phyloP scores from a whole-genome alignment of 1,139 yeast species.

The Pichia terricola region DNA sequence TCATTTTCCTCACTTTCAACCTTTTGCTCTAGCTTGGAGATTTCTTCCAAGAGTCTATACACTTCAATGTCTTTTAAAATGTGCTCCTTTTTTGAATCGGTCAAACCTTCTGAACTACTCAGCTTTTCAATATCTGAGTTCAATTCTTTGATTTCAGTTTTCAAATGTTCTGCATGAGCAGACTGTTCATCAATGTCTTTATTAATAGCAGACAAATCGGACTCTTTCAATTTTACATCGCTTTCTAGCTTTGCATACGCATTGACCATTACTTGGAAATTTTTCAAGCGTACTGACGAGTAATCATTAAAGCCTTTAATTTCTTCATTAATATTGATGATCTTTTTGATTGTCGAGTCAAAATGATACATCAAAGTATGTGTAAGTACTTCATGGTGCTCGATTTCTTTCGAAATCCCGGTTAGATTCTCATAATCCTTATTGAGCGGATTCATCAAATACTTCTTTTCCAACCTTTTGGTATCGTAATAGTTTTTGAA shows the following conservation, averaged over 20 bases:
- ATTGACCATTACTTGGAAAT: conserved; percentile 14
- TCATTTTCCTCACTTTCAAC: conserved; percentile 39
- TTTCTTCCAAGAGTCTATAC: conserved; percentile 30
- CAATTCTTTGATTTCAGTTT: conserved; percentile 17
- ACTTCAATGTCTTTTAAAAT: conserved; percentile 28
- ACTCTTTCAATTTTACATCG: conserved; percentile 5
- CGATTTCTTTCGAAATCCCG: conserved; percentile 42
- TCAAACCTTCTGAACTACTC: background rate
- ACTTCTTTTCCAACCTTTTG: conserved; percentile 61
- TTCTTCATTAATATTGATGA: conserved; percentile 24
- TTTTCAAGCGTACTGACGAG: conserved; percentile 23
- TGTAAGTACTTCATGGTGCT: conserved; percentile 30
- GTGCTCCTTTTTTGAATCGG: conserved; percentile 16
- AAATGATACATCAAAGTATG: conserved; percentile 39
- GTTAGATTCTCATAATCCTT: conserved; percentile 43
- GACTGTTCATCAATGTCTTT: conserved; percentile 12
- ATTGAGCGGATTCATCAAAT: conserved; percentile 56
- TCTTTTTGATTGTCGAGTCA: conserved; percentile 21
- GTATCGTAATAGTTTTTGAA: conserved; percentile 42
- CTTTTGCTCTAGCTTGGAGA: conserved; percentile 33
- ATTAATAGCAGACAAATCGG: conserved; percentile 10
- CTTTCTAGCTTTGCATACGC: conserved; percentile 17
- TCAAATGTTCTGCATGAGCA: conserved; percentile 20
- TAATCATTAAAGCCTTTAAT: conserved; percentile 26
- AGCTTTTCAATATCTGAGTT: conserved; percentile 1